Conservation (phyloP, 139 green algal genomes). For the Chlamydomonas applanata region DNA sequence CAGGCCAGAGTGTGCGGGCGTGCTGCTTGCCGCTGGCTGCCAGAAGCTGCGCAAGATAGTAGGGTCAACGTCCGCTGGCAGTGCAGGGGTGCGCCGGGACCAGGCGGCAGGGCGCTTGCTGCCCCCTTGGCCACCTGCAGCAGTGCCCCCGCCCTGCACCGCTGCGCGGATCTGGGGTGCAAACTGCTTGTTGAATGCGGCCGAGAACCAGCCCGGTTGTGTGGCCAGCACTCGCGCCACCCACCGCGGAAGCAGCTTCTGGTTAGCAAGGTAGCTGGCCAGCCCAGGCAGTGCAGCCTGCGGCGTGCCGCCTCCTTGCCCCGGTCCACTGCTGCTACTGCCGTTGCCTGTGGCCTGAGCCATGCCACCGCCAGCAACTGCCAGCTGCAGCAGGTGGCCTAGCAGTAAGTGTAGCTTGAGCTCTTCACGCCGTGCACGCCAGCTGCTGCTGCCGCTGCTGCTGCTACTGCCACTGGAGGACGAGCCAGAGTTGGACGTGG, state of each 20-base stretch:
- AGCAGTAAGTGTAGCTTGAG: constrained; percentile 60
- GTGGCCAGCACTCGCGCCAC: constrained; percentile 65
- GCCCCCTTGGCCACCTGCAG: not conserved
- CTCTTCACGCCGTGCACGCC: constrained; percentile 1
- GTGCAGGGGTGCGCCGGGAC: not conserved
- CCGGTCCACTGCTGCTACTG: not conserved
- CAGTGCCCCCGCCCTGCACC: not conserved
- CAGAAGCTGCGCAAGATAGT: constrained; percentile 1
- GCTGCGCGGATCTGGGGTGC: constrained; percentile 33
- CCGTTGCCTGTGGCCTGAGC: not conserved
- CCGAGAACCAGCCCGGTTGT: constrained; percentile 65
- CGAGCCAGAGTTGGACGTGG: not conserved
- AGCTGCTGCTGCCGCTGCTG: not conserved
- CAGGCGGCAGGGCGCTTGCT: too few species aligned
- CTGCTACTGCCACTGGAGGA: not conserved
- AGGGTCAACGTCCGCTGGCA: not conserved
- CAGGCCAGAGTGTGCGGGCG: not conserved
- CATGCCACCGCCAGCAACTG: not conserved
- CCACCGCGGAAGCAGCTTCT: constrained; percentile 76
- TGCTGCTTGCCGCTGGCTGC: not conserved
- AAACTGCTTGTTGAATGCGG: constrained; percentile 63
- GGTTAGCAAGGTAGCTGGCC: constrained; percentile 40
- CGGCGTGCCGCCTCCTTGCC: constrained; percentile 22
- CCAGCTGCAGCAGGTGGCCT: constrained; percentile 56
- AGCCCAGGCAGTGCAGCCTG: constrained; percentile 57